These are phyloP conservation scores for Microthyrium microscopicum DNA, from an alignment of 2,329 filamentous ascomycete genomes.

Conservation along the genomic window DNA sequence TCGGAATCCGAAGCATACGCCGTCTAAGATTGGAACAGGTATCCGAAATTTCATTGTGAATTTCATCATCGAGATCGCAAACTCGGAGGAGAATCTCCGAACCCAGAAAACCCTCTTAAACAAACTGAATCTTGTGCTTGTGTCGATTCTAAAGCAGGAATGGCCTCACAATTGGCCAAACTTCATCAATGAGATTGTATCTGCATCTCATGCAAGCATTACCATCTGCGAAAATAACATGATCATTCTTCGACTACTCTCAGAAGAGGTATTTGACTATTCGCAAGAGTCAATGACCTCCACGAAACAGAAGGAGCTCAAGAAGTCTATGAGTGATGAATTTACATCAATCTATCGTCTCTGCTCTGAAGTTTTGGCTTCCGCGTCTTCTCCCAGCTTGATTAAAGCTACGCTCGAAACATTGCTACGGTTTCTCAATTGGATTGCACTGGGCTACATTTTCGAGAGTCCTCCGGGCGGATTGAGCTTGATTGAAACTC, in stretches of 20 bases:
- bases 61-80: conserved; percentile 90
- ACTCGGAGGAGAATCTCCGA: conserved; percentile 73
- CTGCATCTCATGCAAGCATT: conserved; percentile 83
- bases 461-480: conserved; percentile 66
- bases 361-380: conserved; percentile 86
- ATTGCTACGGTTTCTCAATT: conserved; percentile 89
- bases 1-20: neutral
- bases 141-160: conserved; percentile 96
- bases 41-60: conserved; percentile 99
- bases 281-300: conserved; percentile 99
- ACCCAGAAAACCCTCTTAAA: conserved; percentile 80
- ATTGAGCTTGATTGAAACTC: conserved; percentile 65
- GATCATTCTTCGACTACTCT: conserved; percentile 87
- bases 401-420: conserved; percentile 97
- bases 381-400: conserved; percentile 71
- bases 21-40: conserved; percentile 34
- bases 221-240: conserved; percentile 99
- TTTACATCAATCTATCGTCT: conserved; percentile 98
- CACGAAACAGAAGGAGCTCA: conserved; percentile 85
- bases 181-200: conserved; percentile 99
- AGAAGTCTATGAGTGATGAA: conserved; percentile 97
- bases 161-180: conserved; percentile 99
- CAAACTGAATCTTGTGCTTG: conserved; percentile 94
- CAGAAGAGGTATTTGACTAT: conserved; percentile 97
- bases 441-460: conserved; percentile 96